Evolutionary conservation across 2,329 filamentous ascomycete genomes (phyloP).

Genomic region (Colletotrichum spinosum): DNA sequence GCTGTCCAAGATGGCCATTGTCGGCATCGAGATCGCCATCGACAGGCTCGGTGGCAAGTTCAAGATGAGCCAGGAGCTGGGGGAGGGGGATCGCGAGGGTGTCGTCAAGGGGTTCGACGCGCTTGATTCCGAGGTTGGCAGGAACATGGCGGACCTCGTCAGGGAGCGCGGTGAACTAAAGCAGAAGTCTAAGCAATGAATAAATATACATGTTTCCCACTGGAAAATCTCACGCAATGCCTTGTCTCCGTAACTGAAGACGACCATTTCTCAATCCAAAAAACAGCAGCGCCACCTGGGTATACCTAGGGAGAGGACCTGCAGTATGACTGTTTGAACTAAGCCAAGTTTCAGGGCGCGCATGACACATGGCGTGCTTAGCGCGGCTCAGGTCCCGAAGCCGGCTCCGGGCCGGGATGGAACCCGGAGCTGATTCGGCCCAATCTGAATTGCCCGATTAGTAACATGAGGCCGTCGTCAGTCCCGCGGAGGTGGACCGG

Average conservation of each 20-base stretch:
- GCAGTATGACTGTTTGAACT: no score
- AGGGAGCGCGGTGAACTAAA: slow-evolving; percentile 45
- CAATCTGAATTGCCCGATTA: slow-evolving; percentile 5
- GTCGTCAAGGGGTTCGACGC: slow-evolving; percentile 66
- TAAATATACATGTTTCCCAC: not conserved
- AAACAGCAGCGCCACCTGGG: no score
- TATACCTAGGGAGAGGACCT: no score
- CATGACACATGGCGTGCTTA: not conserved
- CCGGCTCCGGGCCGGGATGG: not conserved
- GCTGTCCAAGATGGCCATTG: slow-evolving; percentile 67
- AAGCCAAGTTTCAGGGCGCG: no score
- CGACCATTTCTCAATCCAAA: no score
- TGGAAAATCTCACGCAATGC: not conserved
- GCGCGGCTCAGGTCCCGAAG: slow-evolving; percentile 7
- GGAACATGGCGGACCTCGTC: slow-evolving; percentile 48
- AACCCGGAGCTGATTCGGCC: not conserved
- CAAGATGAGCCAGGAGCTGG: slow-evolving; percentile 75
- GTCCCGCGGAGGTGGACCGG: no score
- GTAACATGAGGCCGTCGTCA: not conserved
- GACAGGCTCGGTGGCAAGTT: slow-evolving; percentile 69
- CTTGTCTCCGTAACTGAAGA: no score
- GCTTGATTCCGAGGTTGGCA: slow-evolving; percentile 46
- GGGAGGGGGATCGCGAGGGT: slow-evolving; percentile 63
- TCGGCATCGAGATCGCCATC: slow-evolving; percentile 71
- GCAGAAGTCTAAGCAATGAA: slow-evolving; percentile 31